Evolutionary conservation across 2,329 filamentous ascomycete genomes (phyloP).

Genomic region (Colletotrichum theobromicola): DNA sequence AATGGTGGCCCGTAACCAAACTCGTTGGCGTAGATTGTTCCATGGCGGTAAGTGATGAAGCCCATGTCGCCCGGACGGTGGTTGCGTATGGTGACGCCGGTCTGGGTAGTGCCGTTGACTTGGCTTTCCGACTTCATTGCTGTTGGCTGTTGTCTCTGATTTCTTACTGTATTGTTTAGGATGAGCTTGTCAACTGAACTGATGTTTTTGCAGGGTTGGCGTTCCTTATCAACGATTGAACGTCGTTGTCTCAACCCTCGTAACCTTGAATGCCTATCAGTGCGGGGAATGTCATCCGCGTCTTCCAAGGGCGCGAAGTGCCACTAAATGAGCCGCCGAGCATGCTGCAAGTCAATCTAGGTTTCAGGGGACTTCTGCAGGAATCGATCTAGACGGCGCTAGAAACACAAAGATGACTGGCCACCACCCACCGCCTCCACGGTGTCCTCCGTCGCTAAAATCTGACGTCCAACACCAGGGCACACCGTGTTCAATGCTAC

Average conservation of each 20-base stretch:
- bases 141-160: no score
- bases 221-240: neutral
- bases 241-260: neutral
- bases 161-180: no score
- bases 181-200: neutral
- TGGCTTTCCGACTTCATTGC: neutral
- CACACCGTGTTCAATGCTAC: neutral
- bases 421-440: neutral
- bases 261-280: neutral
- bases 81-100: conserved; percentile 1
- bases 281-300: neutral
- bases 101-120: neutral
- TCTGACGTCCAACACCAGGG: neutral
- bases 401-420: neutral
- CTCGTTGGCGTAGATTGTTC: conserved; percentile 24
- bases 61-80: conserved; percentile 29
- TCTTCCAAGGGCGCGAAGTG: neutral
- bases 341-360: neutral
- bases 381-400: neutral
- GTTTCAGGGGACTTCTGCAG: neutral
- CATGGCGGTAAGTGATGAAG: conserved; percentile 29
- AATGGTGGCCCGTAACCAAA: conserved; percentile 23
- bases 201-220: neutral
- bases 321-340: neutral
- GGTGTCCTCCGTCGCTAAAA: no score